Evolutionary conservation across 2,329 filamentous ascomycete species (phyloP), one percentile per base, ranked within the genome.

Genomic region (Diaporthe citrichinensis): DNA sequence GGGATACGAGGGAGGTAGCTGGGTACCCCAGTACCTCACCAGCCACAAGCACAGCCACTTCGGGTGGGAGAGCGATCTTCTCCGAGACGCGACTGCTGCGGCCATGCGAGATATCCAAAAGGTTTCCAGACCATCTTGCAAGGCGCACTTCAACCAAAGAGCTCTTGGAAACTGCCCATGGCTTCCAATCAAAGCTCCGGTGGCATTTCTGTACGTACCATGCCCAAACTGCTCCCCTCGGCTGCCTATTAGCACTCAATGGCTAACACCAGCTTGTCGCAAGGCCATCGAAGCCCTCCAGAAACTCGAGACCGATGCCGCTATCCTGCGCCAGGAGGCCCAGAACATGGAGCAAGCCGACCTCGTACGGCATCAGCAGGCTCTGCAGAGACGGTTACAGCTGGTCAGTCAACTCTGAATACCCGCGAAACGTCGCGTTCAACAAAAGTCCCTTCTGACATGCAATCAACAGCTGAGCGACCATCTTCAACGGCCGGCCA

Each of bases 401-500:
- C 81, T 85, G 76, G 79, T 85, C 53, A 71, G 78, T 57, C 44
- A 34, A 14, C 12, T 8, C 6, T 25, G 14, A 46, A 39, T 59
- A 15, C 15, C 28, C 36, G 5, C 44, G 25, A 51, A 36, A 23
- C 39, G 34, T 53, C 39, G 25, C 31, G 5, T 34, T 39, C 17
- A 23, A 23, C 28, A 62, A 12, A 39, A 36, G 39, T 23, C 28
- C 9, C 57, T 49, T 25, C 73, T 76, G 73, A 76, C 73, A 73
- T 75, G 68, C 65, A 57, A 77, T 65, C 51, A 68, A 31, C 78
- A 95, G 94, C 90, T 97, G 81, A 90, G 92, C 79, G 91, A 94
- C 84, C 98, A 98, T 84, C 93, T 94, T 78, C 94, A 94, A 58
- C 91, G 97, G 75, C 96, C 97, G 55, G 94, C 97, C 80, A 95